Percentiles rank a stretch among this genome's conserved stretches.
Conservation (phyloP, 139 green algal species). For the Coelastrella sp. region DNA sequence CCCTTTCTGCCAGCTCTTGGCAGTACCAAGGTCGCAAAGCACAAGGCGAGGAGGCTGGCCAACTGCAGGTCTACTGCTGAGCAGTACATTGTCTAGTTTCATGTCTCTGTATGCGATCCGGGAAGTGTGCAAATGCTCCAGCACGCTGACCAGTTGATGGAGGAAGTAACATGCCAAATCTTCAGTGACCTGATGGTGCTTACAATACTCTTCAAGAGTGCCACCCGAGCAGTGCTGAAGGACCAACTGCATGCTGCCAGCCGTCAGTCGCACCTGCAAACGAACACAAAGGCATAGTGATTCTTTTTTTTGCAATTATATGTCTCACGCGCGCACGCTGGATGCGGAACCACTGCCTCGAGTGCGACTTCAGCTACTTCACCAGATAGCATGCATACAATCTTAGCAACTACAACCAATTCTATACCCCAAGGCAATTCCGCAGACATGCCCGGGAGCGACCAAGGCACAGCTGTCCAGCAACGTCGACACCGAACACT, state of each 20-base stretch:
- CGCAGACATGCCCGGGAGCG: too few species aligned
- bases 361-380: too few species aligned
- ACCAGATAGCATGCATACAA: too few species aligned
- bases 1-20: conserved; percentile 26
- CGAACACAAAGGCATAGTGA: too few species aligned
- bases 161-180: conserved; percentile 28
- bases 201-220: conserved; percentile 19
- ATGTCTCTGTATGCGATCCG: conserved; percentile 39
- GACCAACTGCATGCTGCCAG: neutral
- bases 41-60: conserved; percentile 21
- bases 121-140: conserved; percentile 27
- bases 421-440: too few species aligned
- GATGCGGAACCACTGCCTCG: too few species aligned
- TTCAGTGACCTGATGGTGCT: conserved; percentile 24
- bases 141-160: conserved; percentile 19
- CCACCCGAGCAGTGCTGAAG: conserved; percentile 36
- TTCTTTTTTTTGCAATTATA: too few species aligned
- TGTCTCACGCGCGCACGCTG: too few species aligned
- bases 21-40: conserved; percentile 35
- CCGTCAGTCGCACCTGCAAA: conserved; percentile 10
- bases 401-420: too few species aligned
- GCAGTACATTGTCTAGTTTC: conserved; percentile 38
- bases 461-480: too few species aligned
- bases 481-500: too few species aligned
- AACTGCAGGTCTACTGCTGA: neutral